Evolutionary conservation across 2,329 filamentous ascomycete species (phyloP), one percentile per base, ranked within the genome.

Genomic region (Trichophaea hybrida): DNA sequence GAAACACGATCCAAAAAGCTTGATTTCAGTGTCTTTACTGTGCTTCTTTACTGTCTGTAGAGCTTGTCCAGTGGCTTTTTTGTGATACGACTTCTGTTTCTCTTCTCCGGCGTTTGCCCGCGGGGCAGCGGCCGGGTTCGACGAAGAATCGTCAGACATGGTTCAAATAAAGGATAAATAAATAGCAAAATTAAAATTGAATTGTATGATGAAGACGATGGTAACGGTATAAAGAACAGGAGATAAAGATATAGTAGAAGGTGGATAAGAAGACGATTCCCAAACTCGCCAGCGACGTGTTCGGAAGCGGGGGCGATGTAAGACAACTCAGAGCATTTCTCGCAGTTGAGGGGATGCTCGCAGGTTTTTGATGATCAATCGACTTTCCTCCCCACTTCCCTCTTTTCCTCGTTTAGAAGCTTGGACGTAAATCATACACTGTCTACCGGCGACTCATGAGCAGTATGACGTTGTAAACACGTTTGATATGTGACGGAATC

Each of bases 1-100:
- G 71, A 89, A 93, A 70, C 86, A 90, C 67, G 84, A 85, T 33
- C 86, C 86, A 70, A 85, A 94, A 1, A 94, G 75, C 71, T 88
- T 90, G 54, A 94, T 72, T 6, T 84, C 80, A 62, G 80, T 75
- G 5, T 88, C 84, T 61, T 80, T 80, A n/a, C 78, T 76, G 68
- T 88, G 88, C 57, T 78, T 82, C 69, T 81, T 80, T 6, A 80
- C 83, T 1, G 88, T 94, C 50, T 76, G 72, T 53, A 82, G 75
- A 24, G 88, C 88, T 57, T 77, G 72, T 7, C 86, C 88, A 1
- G 84, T 86, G 15, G 86, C 82, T 70, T 82, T 86, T 68, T 82
- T 85, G 70, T 83, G 80, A 65, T 83, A 81, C 1, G 80, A 80
- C 72, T 88, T 89, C 75, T 85, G 75, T 59, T 72, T 70, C 63